Evolutionary conservation across 257 asterid genomes (phyloP), one percentile per base, ranked within the genome.

Genomic region (Nicotiana noctiflora): DNA sequence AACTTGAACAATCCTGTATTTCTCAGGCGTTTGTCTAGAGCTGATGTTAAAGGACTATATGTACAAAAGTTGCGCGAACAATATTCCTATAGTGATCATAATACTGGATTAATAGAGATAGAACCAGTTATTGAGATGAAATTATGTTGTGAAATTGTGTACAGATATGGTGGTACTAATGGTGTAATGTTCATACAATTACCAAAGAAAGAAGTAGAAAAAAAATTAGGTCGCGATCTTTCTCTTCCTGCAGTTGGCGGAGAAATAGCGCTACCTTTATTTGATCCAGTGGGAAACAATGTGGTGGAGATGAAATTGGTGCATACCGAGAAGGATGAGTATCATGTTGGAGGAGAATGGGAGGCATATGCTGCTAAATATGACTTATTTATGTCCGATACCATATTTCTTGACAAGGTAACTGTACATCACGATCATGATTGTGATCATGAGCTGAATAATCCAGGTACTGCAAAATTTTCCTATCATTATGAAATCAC

Each of bases 311-410:
- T 70, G 77, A 70, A 70, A 70, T 70, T 70, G 49, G 23, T 70
- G 77, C 77, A 70, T 40, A 70, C 77, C 19, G 77, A 44, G 14
- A 70, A 12, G 21, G 37, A 31, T 44, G 77, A 70, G 21, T 70
- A 70, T 56, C 77, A 70, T 70, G 12, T 70, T 44, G 77, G 77
- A 44, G 59, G 77, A 53, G 77, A 31, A 44, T 70, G 77, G 77
- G 77, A 70, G 12, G 5, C 21, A 56, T 70, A 70, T 44, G 59
- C 77, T 12, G 59, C 77, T 19, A 70, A 70, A 70, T 32, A 70
- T 13, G 77, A 56, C 2, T 19, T 70, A 21, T 70, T 70, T 1
- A 70, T 70, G 46, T 70, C 77, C 0, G 77, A 70, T 44, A 44
- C 77, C 23, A 44, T 70, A 4, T 70, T 44, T 70, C 34, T 70